Evolutionary conservation across 805 yeast species (phyloP).

Genomic region (Isabelozyma gotoi): DNA sequence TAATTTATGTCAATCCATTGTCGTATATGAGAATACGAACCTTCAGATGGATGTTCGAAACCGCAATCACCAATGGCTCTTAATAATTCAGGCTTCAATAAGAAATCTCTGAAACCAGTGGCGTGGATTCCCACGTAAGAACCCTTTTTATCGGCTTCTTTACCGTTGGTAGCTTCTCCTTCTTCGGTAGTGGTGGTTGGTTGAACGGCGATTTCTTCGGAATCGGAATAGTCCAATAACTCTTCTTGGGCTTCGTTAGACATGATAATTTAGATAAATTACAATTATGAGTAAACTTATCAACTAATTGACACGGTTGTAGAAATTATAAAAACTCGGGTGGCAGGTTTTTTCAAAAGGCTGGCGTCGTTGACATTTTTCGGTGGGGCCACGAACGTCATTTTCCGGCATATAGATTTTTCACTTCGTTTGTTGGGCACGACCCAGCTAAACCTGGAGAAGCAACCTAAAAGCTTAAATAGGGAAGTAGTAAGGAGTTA

Average conservation of each 20-base stretch:
- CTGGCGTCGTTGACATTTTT: no score
- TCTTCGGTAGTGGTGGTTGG: conserved; percentile 36
- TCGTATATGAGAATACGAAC: conserved; percentile 50
- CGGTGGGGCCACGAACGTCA: neutral
- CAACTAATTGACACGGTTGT: neutral
- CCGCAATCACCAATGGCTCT: conserved; percentile 99
- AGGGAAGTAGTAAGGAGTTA: no score
- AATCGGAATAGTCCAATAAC: conserved; percentile 96
- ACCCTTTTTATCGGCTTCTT: conserved; percentile 83
- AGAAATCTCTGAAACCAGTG: conserved; percentile 96
- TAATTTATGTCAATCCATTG: conserved; percentile 1
- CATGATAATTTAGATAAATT: conserved; percentile 41
- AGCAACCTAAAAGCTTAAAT: neutral
- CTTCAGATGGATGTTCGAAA: conserved; percentile 99
- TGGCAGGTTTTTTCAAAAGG: no score
- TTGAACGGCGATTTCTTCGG: conserved; percentile 86
- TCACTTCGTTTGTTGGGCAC: neutral
- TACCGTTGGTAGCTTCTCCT: conserved; percentile 49
- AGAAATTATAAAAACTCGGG: no score
- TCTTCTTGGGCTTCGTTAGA: conserved; percentile 99
- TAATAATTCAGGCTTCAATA: conserved; percentile 92
- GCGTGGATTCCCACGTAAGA: conserved; percentile 98
- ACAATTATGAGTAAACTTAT: neutral
- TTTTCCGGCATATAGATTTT: neutral
- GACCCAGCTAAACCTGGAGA: neutral